A percentile compares a stretch with the other conserved stretches of the same genome.
These are phyloP conservation scores for Euphorbia peplus DNA, from an alignment of 345 rosid species.

Conservation along the genomic window DNA sequence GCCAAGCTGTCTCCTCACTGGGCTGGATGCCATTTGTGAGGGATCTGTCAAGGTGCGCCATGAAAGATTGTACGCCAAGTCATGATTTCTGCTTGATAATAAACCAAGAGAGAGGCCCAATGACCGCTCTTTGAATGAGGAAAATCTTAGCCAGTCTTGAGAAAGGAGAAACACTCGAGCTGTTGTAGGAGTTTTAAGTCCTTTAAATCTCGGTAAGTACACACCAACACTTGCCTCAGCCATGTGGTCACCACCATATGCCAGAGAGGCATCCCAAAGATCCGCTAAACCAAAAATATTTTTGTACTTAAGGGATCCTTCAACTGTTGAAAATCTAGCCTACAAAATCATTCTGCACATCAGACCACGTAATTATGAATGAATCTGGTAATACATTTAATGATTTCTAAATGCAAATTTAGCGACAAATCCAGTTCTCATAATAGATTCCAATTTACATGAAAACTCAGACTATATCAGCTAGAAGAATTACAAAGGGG, in stretches of 20 bases:
- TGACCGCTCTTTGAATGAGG: conserved; percentile 77
- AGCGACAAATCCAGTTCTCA: neutral
- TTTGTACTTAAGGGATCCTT: conserved; percentile 76
- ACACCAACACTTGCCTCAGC: conserved; percentile 79
- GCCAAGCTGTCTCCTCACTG: conserved; percentile 88
- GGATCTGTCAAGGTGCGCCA: conserved; percentile 86
- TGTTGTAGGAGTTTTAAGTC: conserved; percentile 53
- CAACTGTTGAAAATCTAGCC: conserved; percentile 78
- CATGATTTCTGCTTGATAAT: conserved; percentile 61
- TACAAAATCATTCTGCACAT: conserved; percentile 36
- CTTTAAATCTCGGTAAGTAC: conserved; percentile 68
- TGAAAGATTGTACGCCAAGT: conserved; percentile 62
- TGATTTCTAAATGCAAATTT: neutral
- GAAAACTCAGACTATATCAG: neutral
- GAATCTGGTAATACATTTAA: neutral
- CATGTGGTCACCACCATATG: conserved; percentile 75
- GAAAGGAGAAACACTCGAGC: conserved; percentile 68
- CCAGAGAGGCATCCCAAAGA: conserved; percentile 82
- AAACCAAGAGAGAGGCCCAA: conserved; percentile 85
- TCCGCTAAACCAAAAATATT: conserved; percentile 90
- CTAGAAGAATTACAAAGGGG: neutral
- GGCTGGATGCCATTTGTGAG: conserved; percentile 53
- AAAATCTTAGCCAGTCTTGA: conserved; percentile 82
- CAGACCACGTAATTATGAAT: conserved; percentile 3
- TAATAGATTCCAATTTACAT: neutral